Base-by-base conservation (phyloP, 805 yeast species). In the Candida odintsovae region DNA sequence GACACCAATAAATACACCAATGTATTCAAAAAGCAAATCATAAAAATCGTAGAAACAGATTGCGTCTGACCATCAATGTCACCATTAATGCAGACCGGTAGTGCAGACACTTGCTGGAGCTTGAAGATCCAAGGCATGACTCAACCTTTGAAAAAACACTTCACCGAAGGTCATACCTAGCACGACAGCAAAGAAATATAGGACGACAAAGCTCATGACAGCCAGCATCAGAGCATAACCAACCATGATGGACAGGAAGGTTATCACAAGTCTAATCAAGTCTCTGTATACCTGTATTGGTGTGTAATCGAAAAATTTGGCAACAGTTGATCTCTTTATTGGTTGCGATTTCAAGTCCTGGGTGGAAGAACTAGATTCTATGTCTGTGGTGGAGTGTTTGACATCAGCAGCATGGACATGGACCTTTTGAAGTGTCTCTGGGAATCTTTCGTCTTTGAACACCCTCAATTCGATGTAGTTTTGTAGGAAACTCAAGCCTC, bases 191-290 rank as follows among this genome's bases (percentile, higher is more conserved):
- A 86, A 86, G 63, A 86, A 82, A 54, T 86, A 86, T 0, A 79
- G 65, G 40, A 83, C 54, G 9, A 83, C 75, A 59, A 71, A 85
- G 37, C 84, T 71, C 95, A 86, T 86, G 6, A 85, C 84, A 15
- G 81, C 90, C 67, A 86, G 72, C 95, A 86, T 86, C 56, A 86
- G 65, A 31, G 83, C 83, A 59, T 81, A 86, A 12, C 85, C 82
- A 42, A 86, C 59, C 72, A 84, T 69, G 19, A 86, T 83, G 3
- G 86, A 77, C 16, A 78, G 60, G 51, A 86, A 80, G 11, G 81
- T 73, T 21, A 86, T 52, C 0, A 73, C 31, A 16, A 82, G 64
- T 55, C 92, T 70, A 7, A 83, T 69, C 4, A 73, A 40, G 64
- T 86, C 89, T 60, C 82, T 70, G 35, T 66, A 56, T 6, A 74